Base-by-base conservation (phyloP, 2,329 filamentous ascomycete species). In the Fusarium coffeatum region DNA sequence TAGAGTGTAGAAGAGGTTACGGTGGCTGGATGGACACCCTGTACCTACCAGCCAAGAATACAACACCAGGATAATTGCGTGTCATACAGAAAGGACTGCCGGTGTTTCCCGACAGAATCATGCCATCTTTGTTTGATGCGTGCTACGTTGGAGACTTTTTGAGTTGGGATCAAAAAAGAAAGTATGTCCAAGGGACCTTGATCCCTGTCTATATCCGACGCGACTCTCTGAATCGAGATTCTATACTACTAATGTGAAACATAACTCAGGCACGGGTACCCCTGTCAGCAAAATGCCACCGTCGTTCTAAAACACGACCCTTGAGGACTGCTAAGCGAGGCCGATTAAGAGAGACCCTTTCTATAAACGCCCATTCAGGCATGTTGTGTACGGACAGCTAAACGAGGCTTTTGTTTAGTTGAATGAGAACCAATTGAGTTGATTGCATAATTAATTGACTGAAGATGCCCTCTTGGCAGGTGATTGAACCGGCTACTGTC, bases 81-180 rank as follows among this genome's bases (percentile, higher is more conserved):
- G 66, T 59, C 55, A 40, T 42, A 71, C 41, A 63, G 41, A 32
- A 41, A 40, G 55, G 49, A 55, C 22, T 65, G 64, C 72, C 74
- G 73, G 66, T 71, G 61, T 71, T 67, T 76, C 65, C 73, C 71
- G 73, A 76, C 58, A 46, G 57, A 72, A 76, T 76, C 74, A 74
- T 71, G 73, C 64, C 73, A 76, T 75, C 50, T n/a, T 27, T 54
- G 34, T 64, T 62, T 34, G 65, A 75, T 69, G 59, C 55, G 71
- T 68, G 62, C 50, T 43, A 62, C 66, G 15, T 46, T n/a, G 30
- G 30, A 32, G 28, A 41, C 48, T 40, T 40, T 50, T 34, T 37
- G n/a, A 53, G 46, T 37, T 23, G 40, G 42, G 28, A 55, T 34
- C 55, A 56, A 49, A 65, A 64, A 67, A 68, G 54, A 69, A 70